Base-by-base conservation (phyloP, 1,284 basidiomycete genomes). In the Fomitopsis pinicola region DNA sequence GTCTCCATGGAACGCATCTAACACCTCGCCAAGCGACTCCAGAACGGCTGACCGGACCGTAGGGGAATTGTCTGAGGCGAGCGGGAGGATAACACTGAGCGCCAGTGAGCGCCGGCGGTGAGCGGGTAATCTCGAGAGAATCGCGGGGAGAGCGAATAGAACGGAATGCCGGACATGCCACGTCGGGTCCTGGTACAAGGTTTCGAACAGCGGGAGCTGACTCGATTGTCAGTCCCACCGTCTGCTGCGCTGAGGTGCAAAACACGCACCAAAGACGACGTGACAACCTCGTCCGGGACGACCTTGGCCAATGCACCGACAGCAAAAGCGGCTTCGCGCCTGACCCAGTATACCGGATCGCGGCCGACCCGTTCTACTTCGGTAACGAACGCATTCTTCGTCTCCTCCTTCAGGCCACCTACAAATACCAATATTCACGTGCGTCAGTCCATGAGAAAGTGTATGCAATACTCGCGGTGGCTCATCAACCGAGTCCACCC, bases 121-220 rank as follows among this genome's bases (percentile, higher is more conserved):
- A 5, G 80, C 76, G 1, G 81, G 69, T 17, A 97, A 80, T 10
- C 90, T 85, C 45, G 86, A 80, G 53, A 93, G 82, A 57, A 97
- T 80, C 2, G 89, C 86, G 1, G 96, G 94, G 12, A 98, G 80
- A 1, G 93, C 91, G 65, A 95, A 92, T 45, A 97, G 83, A 1
- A 92, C 89, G 3, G 95, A 94, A 73, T 97, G 92, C 30, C 95
- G 87, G 53, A 98, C 96, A 61, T 95, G 89, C 82, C 89, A 91
- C 19, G 86, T 81, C 22, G 83, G 68, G 75, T 98, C 96, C 61
- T 78, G 76, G 57, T 88, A 82, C 60, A 95, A 82, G 9, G 72
- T 71, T 68, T 93, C 84, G 70, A 96, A 92, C 1, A 95, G 77
- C 1, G 93, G 91, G 44, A 97, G 79, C 93, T 95, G 68, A 28